phyloP scores from a whole-genome alignment of 1,284 basidiomycete species.

The Filobasidium uniguttulatum region DNA sequence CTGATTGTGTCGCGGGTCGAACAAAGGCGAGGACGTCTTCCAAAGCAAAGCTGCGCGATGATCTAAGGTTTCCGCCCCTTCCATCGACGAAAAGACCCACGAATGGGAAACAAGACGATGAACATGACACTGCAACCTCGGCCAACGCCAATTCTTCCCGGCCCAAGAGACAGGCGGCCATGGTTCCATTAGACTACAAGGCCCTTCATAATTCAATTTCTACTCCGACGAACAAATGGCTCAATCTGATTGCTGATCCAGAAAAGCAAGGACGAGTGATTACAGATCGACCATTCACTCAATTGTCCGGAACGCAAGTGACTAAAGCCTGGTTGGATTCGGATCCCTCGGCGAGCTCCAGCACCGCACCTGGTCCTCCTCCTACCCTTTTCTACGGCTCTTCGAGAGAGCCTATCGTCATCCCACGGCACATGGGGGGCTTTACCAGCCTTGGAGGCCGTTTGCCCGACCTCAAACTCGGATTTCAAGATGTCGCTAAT shows the following conservation, averaged over 20 bases:
- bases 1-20: constrained; percentile 20
- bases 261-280: constrained; percentile 28
- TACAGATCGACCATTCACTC: constrained; percentile 22
- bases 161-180: constrained; percentile 31
- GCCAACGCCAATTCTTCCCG: not conserved
- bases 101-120: not conserved
- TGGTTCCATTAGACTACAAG: constrained; percentile 31
- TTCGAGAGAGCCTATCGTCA: constrained; percentile 27
- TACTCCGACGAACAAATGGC: constrained; percentile 32
- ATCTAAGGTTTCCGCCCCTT: constrained; percentile 12
- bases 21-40: constrained; percentile 16
- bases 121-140: not conserved
- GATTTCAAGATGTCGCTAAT: constrained; percentile 55
- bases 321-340: constrained; percentile 24
- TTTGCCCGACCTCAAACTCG: constrained; percentile 25
- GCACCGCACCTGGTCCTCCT: too few species aligned
- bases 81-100: not conserved
- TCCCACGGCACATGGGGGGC: constrained; percentile 28
- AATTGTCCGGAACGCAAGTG: constrained; percentile 18
- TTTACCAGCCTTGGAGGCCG: constrained; percentile 31
- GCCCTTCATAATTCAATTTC: constrained; percentile 33
- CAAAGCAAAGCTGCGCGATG: constrained; percentile 20
- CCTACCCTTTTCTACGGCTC: constrained; percentile 30
- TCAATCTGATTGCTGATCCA: constrained; percentile 33
- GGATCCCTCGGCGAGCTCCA: constrained; percentile 3